Evolutionary conservation across 768 basidiomycete genomes (phyloP).

Genomic region (Pluteus cervinus): DNA sequence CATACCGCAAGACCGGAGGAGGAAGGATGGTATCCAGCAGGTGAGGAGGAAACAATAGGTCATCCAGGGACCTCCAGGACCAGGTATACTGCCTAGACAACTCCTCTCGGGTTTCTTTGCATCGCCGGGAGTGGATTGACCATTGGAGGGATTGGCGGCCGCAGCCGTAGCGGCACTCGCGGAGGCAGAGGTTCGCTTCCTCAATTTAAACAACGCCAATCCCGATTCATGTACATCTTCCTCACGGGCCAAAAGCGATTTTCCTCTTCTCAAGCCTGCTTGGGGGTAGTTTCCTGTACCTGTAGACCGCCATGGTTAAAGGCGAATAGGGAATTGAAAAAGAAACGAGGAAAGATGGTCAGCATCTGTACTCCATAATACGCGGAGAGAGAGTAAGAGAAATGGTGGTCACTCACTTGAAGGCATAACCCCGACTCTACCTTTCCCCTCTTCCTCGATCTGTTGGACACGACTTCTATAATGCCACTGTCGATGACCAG

Average conservation of each 20-base stretch:
- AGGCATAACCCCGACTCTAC: slow-evolving; percentile 64
- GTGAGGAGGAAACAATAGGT: slow-evolving; percentile 88
- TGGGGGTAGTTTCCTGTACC: slow-evolving; percentile 80
- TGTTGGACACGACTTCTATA: slow-evolving; percentile 85
- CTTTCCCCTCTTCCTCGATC: slow-evolving; percentile 62
- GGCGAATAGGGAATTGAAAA: slow-evolving; percentile 11
- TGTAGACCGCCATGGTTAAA: slow-evolving; percentile 17
- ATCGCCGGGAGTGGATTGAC: no score
- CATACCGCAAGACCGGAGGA: slow-evolving; percentile 77
- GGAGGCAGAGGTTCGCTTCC: slow-evolving; percentile 76
- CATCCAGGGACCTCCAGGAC: slow-evolving; percentile 94
- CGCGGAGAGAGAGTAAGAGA: no score
- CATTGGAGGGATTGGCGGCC: slow-evolving; percentile 32
- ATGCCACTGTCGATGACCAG: slow-evolving; percentile 90
- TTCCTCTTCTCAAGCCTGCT: slow-evolving; percentile 69
- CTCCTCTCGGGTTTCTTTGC: no score
- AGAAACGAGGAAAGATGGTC: no score
- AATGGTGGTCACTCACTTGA: slow-evolving; percentile 57
- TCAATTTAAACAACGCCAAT: slow-evolving; percentile 86
- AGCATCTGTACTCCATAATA: no score
- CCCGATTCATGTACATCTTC: slow-evolving; percentile 90
- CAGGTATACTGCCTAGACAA: no score
- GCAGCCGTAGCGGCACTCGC: slow-evolving; percentile 47
- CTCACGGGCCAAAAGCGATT: slow-evolving; percentile 85
- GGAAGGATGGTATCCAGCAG: slow-evolving; percentile 69